These are phyloP conservation scores for Naganishia antarctica DNA, from an alignment of 768 basidiomycete genomes.

Conservation along the genomic window DNA sequence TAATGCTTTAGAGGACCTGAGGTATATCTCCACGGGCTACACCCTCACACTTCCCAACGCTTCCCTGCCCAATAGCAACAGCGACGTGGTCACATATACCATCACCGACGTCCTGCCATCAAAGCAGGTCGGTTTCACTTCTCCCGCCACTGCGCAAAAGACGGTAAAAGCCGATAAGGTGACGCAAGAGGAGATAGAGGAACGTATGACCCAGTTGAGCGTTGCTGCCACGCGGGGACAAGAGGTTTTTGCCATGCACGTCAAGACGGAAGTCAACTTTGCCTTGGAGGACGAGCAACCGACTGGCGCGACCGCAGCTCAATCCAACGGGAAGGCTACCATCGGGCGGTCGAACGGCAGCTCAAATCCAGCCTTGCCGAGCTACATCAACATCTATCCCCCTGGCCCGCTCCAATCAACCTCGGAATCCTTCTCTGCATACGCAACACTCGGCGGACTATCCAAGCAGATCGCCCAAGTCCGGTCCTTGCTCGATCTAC, in stretches of 20 bases:
- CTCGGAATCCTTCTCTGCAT: conserved; percentile 53
- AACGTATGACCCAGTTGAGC: not conserved
- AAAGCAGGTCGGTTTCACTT: conserved; percentile 10
- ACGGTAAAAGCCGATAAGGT: conserved; percentile 10
- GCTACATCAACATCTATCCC: conserved; percentile 48
- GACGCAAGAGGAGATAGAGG: conserved; percentile 13
- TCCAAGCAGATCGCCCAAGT: conserved; percentile 81
- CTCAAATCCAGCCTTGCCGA: conserved; percentile 31
- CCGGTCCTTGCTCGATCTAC: conserved; percentile 76
- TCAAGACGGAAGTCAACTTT: conserved; percentile 15
- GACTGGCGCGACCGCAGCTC: not conserved
- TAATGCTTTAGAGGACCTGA: conserved; percentile 19
- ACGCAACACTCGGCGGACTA: conserved; percentile 79
- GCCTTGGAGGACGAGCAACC: not conserved
- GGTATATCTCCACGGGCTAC: conserved; percentile 9
- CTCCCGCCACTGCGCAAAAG: conserved; percentile 7
- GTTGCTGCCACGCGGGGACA: not conserved
- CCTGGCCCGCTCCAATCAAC: conserved; percentile 32
- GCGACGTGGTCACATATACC: not conserved
- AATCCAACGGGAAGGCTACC: conserved; percentile 8
- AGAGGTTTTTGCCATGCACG: not conserved
- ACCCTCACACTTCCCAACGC: not conserved
- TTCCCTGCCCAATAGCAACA: not conserved
- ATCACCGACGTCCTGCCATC: conserved; percentile 2
- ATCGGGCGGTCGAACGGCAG: not conserved